Evolutionary conservation across 371 early-diverging fungal species (phyloP).

Genomic region (Circinella umbellata): DNA sequence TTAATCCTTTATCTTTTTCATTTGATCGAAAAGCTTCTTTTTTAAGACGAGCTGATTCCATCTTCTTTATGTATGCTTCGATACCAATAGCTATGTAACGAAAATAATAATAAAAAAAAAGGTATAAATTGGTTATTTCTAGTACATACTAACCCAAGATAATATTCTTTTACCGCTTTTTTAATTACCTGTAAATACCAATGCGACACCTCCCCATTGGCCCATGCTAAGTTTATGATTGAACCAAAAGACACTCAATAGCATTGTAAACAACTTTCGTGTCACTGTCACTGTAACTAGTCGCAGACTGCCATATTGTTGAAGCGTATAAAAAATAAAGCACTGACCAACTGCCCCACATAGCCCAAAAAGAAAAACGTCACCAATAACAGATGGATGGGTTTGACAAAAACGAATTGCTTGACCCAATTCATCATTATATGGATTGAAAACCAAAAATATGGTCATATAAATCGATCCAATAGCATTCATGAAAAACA

Average conservation of each 20-base stretch:
- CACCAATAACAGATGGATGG: slow-evolving; percentile 81
- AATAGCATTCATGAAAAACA: slow-evolving; percentile 96
- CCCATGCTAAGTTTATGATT: slow-evolving; percentile 74
- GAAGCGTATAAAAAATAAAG: slow-evolving; percentile 96
- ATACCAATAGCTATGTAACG: slow-evolving; percentile 61
- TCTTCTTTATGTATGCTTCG: slow-evolving; percentile 59
- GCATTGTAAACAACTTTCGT: slow-evolving; percentile 95
- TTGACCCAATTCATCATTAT: slow-evolving; percentile 76
- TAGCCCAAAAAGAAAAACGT: slow-evolving; percentile 86
- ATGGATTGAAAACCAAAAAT: slow-evolving; percentile 73
- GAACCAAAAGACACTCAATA: slow-evolving; percentile 91
- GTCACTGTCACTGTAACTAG: slow-evolving; percentile 96
- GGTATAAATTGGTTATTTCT: too few species aligned
- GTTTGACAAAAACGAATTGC: slow-evolving; percentile 79
- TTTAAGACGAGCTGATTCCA: slow-evolving; percentile 11
- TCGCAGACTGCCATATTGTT: slow-evolving; percentile 89
- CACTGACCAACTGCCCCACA: slow-evolving; percentile 97
- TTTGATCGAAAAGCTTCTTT: slow-evolving; percentile 9
- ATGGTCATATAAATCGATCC: slow-evolving; percentile 70
- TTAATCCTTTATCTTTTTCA: slow-evolving; percentile 12
- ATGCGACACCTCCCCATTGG: slow-evolving; percentile 88
- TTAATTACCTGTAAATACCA: slow-evolving; percentile 80
- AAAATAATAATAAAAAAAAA: background rate
- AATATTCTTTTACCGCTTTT: background rate
- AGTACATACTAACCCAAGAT: background rate